These are phyloP conservation scores for Sclerotinia minor DNA, from an alignment of 2,329 filamentous ascomycete species.

Conservation along the genomic window DNA sequence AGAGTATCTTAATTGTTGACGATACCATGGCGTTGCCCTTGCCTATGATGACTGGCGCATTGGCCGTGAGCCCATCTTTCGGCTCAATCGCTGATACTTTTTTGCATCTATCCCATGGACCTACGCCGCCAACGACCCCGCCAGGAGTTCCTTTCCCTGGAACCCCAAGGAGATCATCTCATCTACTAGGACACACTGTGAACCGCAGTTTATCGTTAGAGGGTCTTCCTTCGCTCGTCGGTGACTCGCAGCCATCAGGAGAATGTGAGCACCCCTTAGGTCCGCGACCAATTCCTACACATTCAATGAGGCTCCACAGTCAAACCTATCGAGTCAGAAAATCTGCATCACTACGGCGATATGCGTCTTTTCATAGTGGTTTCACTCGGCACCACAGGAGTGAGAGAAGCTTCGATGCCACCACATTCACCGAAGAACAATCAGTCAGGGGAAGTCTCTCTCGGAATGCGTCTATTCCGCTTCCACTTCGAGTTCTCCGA, in stretches of 20 bases:
- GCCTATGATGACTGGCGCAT: constrained; percentile 51
- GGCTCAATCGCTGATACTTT: constrained; percentile 57
- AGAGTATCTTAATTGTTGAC: constrained; percentile 80
- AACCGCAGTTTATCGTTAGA: constrained; percentile 42
- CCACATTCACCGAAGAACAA: constrained; percentile 56
- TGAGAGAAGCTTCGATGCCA: constrained; percentile 62
- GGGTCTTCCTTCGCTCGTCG: constrained; percentile 37
- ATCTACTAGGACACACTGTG: constrained; percentile 49
- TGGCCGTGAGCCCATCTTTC: constrained; percentile 48
- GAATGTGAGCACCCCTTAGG: constrained; percentile 35
- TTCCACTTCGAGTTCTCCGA: constrained; percentile 64
- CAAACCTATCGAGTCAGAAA: constrained; percentile 48
- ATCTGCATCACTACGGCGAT: constrained; percentile 55
- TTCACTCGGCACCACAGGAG: constrained; percentile 50
- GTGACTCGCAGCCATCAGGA: constrained; percentile 33
- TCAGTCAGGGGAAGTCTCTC: constrained; percentile 46
- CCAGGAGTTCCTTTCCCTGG: constrained; percentile 47
- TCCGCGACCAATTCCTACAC: constrained; percentile 31
- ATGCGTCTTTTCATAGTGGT: constrained; percentile 61
- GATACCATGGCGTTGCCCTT: constrained; percentile 47
- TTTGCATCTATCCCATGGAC: constrained; percentile 51
- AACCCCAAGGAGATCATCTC: constrained; percentile 57
- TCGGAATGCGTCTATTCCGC: constrained; percentile 48
- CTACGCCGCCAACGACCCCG: constrained; percentile 63
- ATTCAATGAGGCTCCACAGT: constrained; percentile 30